Evolutionary conservation across 2,329 filamentous ascomycete species (phyloP).

Genomic region (Ophiostoma australiae): DNA sequence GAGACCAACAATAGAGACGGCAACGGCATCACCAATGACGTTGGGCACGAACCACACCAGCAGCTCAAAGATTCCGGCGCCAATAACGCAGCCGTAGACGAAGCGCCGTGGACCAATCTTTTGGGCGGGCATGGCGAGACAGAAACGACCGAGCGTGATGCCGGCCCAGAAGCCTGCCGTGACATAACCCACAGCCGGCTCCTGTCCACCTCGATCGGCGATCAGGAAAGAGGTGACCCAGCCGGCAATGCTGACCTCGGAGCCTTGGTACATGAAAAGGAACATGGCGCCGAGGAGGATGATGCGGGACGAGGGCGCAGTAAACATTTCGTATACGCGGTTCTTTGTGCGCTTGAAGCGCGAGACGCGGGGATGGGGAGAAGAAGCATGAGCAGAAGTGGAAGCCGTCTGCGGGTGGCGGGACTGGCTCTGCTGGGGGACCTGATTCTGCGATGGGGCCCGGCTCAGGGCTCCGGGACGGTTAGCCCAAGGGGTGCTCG

Average conservation of each 20-base stretch:
- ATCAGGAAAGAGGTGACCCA: slow-evolving; percentile 87
- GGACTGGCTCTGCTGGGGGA: neutral
- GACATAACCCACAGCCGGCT: slow-evolving; percentile 70
- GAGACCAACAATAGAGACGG: slow-evolving; percentile 65
- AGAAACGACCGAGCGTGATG: slow-evolving; percentile 70
- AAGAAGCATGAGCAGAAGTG: neutral
- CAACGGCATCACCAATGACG: slow-evolving; percentile 63
- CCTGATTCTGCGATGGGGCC: neutral
- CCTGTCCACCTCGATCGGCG: slow-evolving; percentile 63
- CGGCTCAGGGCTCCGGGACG: neutral
- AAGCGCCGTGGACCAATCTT: slow-evolving; percentile 65
- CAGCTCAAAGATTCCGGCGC: slow-evolving; percentile 64
- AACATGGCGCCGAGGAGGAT: slow-evolving; percentile 73
- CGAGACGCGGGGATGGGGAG: neutral
- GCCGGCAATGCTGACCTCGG: slow-evolving; percentile 76
- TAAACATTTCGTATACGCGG: slow-evolving; percentile 42
- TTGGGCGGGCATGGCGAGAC: slow-evolving; percentile 61
- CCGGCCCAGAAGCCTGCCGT: slow-evolving; percentile 68
- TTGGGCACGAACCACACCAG: slow-evolving; percentile 75
- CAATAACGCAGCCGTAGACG: slow-evolving; percentile 58
- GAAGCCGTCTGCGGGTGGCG: neutral
- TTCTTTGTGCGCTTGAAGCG: neutral
- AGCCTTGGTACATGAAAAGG: slow-evolving; percentile 81
- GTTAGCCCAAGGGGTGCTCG: slow-evolving; percentile 1
- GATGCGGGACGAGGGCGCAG: slow-evolving; percentile 48